A percentile compares a stretch with the other conserved stretches of the same genome.
Conservation (phyloP, 805 yeast genomes). For the Schizosaccharomyces osmophilus region DNA sequence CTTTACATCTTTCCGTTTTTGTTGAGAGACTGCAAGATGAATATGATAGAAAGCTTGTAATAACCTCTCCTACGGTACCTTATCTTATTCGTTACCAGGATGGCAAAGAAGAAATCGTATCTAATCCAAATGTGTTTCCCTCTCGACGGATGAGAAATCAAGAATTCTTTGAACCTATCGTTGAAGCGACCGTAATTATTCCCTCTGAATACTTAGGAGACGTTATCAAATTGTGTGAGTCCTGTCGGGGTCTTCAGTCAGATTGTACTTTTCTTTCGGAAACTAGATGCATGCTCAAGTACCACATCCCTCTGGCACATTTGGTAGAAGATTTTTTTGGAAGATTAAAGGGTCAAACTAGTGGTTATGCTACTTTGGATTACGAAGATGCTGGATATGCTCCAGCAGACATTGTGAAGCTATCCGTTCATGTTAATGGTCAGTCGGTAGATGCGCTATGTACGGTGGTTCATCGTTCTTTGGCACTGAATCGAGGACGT, state of each 20-base stretch:
- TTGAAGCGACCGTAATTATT: conserved; percentile 68
- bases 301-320: conserved; percentile 65
- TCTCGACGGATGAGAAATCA: conserved; percentile 28
- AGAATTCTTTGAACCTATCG: conserved; percentile 55
- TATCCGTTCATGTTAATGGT: conserved; percentile 77
- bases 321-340: conserved; percentile 91
- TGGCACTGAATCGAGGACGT: conserved; percentile 45
- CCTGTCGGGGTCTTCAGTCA: conserved; percentile 57
- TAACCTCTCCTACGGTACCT: conserved; percentile 92
- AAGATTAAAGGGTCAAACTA: conserved; percentile 63
- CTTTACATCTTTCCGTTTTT: conserved; percentile 84
- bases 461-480: conserved; percentile 64
- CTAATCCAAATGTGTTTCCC: conserved; percentile 88
- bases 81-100: conserved; percentile 48
- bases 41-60: conserved; percentile 74
- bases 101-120: conserved; percentile 39
- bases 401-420: conserved; percentile 55
- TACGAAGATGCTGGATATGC: conserved; percentile 82
- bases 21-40: conserved; percentile 78
- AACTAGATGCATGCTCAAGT: conserved; percentile 48
- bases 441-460: conserved; percentile 76
- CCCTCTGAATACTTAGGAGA: conserved; percentile 75
- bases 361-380: conserved; percentile 83
- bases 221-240: conserved; percentile 68
- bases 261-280: conserved; percentile 58